Base-by-base conservation (phyloP, 768 basidiomycete genomes). In the Mycena amicta region DNA sequence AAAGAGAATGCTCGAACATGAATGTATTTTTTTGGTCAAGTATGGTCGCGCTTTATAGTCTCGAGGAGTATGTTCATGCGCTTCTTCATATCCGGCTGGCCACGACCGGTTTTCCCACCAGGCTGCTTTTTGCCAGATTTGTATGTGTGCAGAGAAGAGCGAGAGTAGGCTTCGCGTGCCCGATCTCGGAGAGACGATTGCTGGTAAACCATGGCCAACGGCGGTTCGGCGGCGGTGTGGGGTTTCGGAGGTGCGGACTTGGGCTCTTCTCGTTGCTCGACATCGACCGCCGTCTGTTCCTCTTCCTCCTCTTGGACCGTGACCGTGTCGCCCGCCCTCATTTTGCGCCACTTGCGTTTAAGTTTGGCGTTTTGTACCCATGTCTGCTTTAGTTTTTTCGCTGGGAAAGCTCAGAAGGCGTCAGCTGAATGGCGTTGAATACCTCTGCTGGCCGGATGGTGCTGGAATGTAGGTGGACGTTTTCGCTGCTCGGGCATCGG, bases 61-160 rank as follows among this genome's bases (percentile, higher is more conserved):
- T 93, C 91, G 57, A 96, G 80, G 80, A 96, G 80, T 27, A 83
- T 87, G 60, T 86, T 84, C 92, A 96, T 95, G 50, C 93, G 86
- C 50, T 90, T 73, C 67, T 88, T 90, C 93, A 96, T 95, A 68
- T 81, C 75, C 22, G 82, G 80, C 53, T 83, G 80, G n/a, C 77
- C 80, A 58, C 75, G 71, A 40, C 78, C 75, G 62, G 69, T 72
- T 51, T 71, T 72, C 39, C 72, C 68, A 55, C 68, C 65, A 52
- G 57, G 61, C 49, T 57, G 51, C 67, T 56, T 58, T 67, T 49
- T 54, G 53, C 66, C 31, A 76, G 66, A 22, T 64, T 83, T 87
- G 71, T 78, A 84, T 16, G 79, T 83, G 65, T 85, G 87, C 31
- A 86, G 71, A 4, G 84, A 80, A 26, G 78, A 72, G 26, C 74